Evolutionary conservation across 2,329 filamentous ascomycete species (phyloP).

Genomic region (Didymella segeticola): DNA sequence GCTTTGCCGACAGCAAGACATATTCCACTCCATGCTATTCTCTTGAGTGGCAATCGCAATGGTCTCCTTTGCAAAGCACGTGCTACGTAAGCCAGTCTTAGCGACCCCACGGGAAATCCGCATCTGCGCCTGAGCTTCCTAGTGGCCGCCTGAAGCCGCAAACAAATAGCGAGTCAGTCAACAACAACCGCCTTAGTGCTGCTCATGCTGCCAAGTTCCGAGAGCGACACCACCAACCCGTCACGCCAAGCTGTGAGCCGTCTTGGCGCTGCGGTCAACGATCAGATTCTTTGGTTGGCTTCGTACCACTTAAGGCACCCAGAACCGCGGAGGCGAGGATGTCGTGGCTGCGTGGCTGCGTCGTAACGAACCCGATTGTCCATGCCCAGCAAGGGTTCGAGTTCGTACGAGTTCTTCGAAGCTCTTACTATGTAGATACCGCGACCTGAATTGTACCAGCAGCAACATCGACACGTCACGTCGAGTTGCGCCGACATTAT

Average conservation of each 20-base stretch:
- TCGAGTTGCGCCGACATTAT: background rate
- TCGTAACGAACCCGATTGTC: background rate
- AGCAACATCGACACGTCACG: background rate
- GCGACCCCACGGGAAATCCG: conserved; percentile 13
- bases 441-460: background rate
- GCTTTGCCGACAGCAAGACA: background rate
- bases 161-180: background rate
- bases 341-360: background rate
- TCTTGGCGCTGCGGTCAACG: conserved; percentile 4
- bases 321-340: background rate
- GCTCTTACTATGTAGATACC: no score
- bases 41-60: background rate
- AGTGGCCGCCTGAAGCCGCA: background rate
- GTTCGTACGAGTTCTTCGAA: background rate
- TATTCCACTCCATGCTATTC: background rate
- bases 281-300: background rate
- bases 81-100: conserved; percentile 2
- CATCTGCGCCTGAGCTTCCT: conserved; percentile 2
- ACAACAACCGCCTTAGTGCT: background rate
- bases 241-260: background rate
- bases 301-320: background rate
- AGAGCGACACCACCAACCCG: background rate
- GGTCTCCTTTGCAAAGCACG: background rate
- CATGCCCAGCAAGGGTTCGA: background rate
- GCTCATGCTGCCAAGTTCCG: background rate